Base-by-base conservation (phyloP, 345 rosid species). In the Corymbia maculata region DNA sequence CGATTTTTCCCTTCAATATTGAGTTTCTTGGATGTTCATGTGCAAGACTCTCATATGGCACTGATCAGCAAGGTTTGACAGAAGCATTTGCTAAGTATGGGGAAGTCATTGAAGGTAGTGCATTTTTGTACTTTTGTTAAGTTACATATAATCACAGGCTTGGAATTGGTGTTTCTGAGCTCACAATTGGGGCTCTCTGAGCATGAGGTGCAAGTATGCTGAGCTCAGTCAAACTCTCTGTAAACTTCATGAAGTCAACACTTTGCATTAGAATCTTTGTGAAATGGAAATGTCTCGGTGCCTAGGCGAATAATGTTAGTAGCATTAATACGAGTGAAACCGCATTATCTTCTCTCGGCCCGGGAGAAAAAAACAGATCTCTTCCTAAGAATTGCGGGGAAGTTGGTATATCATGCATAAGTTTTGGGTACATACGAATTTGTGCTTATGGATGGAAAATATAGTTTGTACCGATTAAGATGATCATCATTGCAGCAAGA, bases 71-170 rank as follows among this genome's bases (percentile, higher is more conserved):
- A 44, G 91, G 95, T 82, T 89, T 98, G 93, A 88, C 90, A 66
- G 98, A 96, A 88, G 95, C 96, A 59, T 98, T 95, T 87, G 66
- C 92, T 52, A 97, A 96, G 91, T 95, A 98, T 80, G 99, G 99
- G 88, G 94, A 95, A 88, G 98, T 98, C 6, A 26, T 91, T 49
- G 99, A 96, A 88, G 97, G 99, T 98, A 91, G 51, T 28, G 49
- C 49, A 51, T 86, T 87, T 16, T 17, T 9, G 52, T 75, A 30
- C 22, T 28, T 79, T 51, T 70, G 17, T 85, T 19, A 17, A 47
- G 87, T 53, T 86, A 30, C n/a, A 22, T 51, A 30, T 28, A 32
- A 28, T 49, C 49, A 52, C n/a, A 14, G 53, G 59, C 30, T 85
- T 42, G 30, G 17, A 51, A 85, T 28, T 85, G 51, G 57, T 30